Base-by-base conservation (phyloP, 1,284 basidiomycete genomes). In the Megacollybia platyphylla region DNA sequence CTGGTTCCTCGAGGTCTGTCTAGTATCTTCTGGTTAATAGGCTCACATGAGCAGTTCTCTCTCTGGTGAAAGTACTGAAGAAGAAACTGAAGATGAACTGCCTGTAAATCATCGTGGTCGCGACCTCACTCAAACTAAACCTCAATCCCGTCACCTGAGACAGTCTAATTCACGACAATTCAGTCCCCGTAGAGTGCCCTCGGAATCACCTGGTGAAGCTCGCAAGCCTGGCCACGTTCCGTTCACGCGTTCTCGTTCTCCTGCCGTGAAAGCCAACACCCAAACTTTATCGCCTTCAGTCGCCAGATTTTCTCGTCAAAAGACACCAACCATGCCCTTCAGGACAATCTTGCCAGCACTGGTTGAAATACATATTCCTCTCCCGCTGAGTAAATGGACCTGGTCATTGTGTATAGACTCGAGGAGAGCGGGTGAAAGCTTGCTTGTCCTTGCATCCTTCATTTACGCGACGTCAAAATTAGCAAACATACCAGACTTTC, bases 1-100 rank as follows among this genome's bases (percentile, higher is more conserved):
- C 78, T 13, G 85, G 84, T 29, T 82, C 81, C 24, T 87, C 84
- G 10, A 74, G 79, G 80, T 44, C 27, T n/a, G 36, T 17, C 13
- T 13, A 11, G 57, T 34, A 5, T 10, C 17, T 24, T 28, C 20
- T 15, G 34, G 13, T 7, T 20, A 20, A 42, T 20, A 41, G 18
- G 6, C 34, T 36, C 29, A n/a, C 37, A 20, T 26, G 11, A 47
- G 28, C 49, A 76, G 74, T 49, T 68, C 72, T 26, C 71, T 65
- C 24, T 70, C 71, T 11, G 59, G 63, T 39, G 63, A 57, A 44
- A 65, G 62, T 48, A 63, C 68, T 20, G 71, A 70, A 28, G 72
- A 72, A 39, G 69, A 73, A 46, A 67, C 68, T 0, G 71, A 73
- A 41, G 64, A 66, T 39, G 69, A 68, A 49, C 44, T 54, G 13